Conservation (phyloP, 2,329 filamentous ascomycete genomes). For the Epichloe festucae region DNA sequence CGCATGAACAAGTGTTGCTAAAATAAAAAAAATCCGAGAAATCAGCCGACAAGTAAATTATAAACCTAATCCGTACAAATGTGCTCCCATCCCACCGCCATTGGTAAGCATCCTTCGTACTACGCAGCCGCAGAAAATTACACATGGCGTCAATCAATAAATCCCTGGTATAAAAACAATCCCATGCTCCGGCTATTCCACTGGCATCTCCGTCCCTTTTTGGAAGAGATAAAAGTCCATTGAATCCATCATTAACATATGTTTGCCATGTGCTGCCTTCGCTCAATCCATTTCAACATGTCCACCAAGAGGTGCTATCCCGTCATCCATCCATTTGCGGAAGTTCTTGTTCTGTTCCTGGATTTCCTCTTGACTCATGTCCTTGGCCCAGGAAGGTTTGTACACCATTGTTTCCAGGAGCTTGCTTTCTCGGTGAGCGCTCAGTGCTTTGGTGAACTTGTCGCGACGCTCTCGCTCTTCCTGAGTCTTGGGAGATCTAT, state of each 20-base stretch:
- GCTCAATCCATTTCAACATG: conserved; percentile 4
- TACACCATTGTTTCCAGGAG: conserved; percentile 70
- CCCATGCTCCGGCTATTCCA: conserved; percentile 4
- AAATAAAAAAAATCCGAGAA: neutral
- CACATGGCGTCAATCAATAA: conserved; percentile 1
- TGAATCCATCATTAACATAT: neutral
- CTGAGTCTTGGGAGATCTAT: conserved; percentile 52
- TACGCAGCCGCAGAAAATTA: neutral
- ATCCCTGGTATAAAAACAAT: conserved; percentile 3
- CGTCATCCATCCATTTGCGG: conserved; percentile 39
- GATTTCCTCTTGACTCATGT: conserved; percentile 65
- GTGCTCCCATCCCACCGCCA: neutral
- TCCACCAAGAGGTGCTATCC: conserved; percentile 19
- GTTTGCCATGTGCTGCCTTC: neutral
- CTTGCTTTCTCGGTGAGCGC: conserved; percentile 54
- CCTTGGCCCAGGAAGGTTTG: conserved; percentile 69
- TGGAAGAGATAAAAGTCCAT: neutral
- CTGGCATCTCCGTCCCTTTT: neutral
- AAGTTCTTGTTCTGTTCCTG: conserved; percentile 58
- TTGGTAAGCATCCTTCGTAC: neutral
- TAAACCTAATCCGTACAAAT: neutral
- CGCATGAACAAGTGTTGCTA: neutral
- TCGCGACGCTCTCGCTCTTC: conserved; percentile 44
- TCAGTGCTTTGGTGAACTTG: conserved; percentile 38
- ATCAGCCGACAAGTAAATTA: neutral